A percentile compares a stretch with the other conserved stretches of the same genome.
Evolutionary conservation across 257 asterid genomes (phyloP).

Genomic region (Mitragyna speciosa): DNA sequence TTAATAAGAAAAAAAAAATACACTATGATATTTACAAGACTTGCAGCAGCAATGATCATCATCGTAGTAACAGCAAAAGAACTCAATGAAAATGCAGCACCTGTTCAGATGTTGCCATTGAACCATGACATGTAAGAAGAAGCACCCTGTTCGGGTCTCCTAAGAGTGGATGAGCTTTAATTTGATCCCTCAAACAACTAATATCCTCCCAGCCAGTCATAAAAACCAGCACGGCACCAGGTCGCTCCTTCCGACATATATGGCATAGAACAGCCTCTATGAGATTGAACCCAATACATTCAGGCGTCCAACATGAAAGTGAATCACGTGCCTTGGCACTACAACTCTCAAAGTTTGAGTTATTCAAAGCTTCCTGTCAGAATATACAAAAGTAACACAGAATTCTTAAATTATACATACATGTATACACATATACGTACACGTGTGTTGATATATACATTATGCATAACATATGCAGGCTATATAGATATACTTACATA

Average conservation of each 20-base stretch:
- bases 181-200: conserved; percentile 90
- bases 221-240: conserved; percentile 90
- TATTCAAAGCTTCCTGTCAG: conserved; percentile 77
- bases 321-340: conserved; percentile 88
- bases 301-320: conserved; percentile 85
- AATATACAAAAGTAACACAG: conserved; percentile 6
- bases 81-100: conserved; percentile 32
- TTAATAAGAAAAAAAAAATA: background rate
- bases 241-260: conserved; percentile 93
- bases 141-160: conserved; percentile 98
- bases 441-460: too few relatives aligned
- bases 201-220: conserved; percentile 99
- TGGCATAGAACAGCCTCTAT: conserved; percentile 93
- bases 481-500: too few relatives aligned
- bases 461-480: too few relatives aligned
- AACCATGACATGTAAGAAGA: conserved; percentile 90
- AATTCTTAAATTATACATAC: background rate
- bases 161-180: conserved; percentile 95
- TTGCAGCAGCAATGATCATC: background rate
- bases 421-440: too few relatives aligned
- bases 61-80: background rate
- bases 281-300: conserved; percentile 89
- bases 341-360: conserved; percentile 79
- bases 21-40: background rate
- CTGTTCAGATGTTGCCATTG: conserved; percentile 98